A percentile compares a stretch with the other conserved stretches of the same genome.
Evolutionary conservation across 129 eudicot genomes (phyloP).

Genomic region (Artemisia annua): DNA sequence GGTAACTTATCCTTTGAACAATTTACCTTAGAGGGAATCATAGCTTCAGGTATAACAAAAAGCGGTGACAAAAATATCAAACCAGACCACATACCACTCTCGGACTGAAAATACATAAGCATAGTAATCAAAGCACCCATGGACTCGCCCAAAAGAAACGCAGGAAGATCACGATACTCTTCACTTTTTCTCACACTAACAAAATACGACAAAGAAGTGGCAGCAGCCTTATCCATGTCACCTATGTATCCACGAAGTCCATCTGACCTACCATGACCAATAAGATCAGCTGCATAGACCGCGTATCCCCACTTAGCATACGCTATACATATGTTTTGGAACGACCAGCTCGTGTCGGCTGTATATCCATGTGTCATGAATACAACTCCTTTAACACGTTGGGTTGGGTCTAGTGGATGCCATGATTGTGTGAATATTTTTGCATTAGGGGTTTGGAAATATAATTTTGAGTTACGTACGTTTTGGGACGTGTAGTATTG

Average conservation of each 20-base stretch:
- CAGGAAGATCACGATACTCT: slow-evolving; percentile 56
- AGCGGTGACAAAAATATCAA: slow-evolving; percentile 67
- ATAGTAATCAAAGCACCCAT: slow-evolving; percentile 68
- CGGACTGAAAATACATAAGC: slow-evolving; percentile 74
- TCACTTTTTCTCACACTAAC: slow-evolving; percentile 53
- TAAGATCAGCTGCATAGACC: slow-evolving; percentile 71
- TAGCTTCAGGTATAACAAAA: slow-evolving; percentile 59
- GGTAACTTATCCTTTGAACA: not conserved
- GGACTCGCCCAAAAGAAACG: slow-evolving; percentile 66
- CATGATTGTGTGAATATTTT: slow-evolving; percentile 73
- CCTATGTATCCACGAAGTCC: slow-evolving; percentile 73
- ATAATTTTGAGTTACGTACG: slow-evolving; percentile 57
- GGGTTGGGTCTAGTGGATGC: slow-evolving; percentile 42
- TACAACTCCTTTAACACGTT: slow-evolving; percentile 52
- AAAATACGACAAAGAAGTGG: slow-evolving; percentile 49
- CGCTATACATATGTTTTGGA: slow-evolving; percentile 68
- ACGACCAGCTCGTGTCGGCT: slow-evolving; percentile 69
- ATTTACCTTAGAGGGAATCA: slow-evolving; percentile 78
- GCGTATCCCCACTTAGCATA: slow-evolving; percentile 84
- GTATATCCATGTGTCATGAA: slow-evolving; percentile 83
- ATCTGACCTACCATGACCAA: slow-evolving; percentile 83
- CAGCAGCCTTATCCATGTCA: slow-evolving; percentile 58
- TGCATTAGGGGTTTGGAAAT: slow-evolving; percentile 67
- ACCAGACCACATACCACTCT: slow-evolving; percentile 64
- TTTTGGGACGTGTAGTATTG: slow-evolving; percentile 68